Conservation (phyloP, 192 early-diverging fungal genomes). For the Glomus cerebriforme region DNA sequence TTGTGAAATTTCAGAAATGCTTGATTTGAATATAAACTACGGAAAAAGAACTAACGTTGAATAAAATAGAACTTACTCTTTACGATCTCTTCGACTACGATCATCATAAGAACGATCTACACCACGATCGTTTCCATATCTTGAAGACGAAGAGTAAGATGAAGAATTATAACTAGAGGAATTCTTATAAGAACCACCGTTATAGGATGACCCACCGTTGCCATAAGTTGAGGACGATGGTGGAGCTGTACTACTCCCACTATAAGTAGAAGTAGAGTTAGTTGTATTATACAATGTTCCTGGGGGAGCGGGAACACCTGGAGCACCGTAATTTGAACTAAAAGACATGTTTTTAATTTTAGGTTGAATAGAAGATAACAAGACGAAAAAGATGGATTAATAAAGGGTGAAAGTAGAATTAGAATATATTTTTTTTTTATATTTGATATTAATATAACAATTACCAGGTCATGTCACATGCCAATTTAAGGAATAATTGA, state of each 20-base stretch:
- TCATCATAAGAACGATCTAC: slow-evolving; percentile 65
- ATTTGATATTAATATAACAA: too few relatives aligned
- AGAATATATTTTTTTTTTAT: too few relatives aligned
- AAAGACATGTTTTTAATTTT: slow-evolving; percentile 29
- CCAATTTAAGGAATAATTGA: too few relatives aligned
- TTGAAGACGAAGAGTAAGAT: slow-evolving; percentile 34
- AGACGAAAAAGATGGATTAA: not conserved
- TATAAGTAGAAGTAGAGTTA: slow-evolving; percentile 3
- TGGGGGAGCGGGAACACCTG: slow-evolving; percentile 32
- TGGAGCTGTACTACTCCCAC: not conserved
- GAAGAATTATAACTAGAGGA: slow-evolving; percentile 39
- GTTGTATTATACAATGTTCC: slow-evolving; percentile 12
- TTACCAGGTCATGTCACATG: too few relatives aligned
- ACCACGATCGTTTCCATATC: slow-evolving; percentile 46
- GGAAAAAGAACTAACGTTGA: not conserved
- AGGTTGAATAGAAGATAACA: not conserved
- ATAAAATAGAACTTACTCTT: slow-evolving; percentile 45
- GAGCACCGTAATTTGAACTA: slow-evolving; percentile 32
- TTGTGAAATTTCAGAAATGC: not conserved
- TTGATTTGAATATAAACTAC: not conserved
- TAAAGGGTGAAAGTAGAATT: too few relatives aligned
- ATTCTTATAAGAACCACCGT: slow-evolving; percentile 38
- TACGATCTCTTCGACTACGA: slow-evolving; percentile 64
- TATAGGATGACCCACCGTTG: slow-evolving; percentile 32
- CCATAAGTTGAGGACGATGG: slow-evolving; percentile 32